Percentiles rank a stretch among this genome's conserved stretches.
Conservation (phyloP, 2,329 filamentous ascomycete species). For the Orbilia javanica region DNA sequence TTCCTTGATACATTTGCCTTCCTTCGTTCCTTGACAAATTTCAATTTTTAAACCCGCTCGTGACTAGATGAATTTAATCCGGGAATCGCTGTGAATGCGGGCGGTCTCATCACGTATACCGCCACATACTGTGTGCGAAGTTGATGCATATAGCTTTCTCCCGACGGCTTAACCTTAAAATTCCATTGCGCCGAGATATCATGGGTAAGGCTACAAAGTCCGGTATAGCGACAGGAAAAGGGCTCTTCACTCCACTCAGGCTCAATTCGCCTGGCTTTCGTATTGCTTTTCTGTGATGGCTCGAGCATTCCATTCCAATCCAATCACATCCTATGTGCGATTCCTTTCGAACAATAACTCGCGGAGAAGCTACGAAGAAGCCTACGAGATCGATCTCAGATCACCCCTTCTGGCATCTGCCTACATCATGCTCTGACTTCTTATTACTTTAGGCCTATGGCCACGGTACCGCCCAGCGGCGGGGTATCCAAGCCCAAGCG, state of each 20-base stretch:
- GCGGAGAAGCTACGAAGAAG: neutral
- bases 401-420: neutral
- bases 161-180: neutral
- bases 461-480: neutral
- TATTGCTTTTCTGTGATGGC: neutral
- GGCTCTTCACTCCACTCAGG: neutral
- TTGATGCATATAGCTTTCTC: neutral
- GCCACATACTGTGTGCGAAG: conserved; percentile 1
- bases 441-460: neutral
- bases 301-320: neutral
- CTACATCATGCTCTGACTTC: neutral
- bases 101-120: neutral
- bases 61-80: neutral
- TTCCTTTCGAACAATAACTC: neutral
- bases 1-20: conserved; percentile 43
- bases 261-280: neutral
- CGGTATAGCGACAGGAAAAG: neutral
- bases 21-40: conserved; percentile 42
- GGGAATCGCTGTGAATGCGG: neutral
- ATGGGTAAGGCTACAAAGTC: neutral
- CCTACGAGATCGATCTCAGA: neutral
- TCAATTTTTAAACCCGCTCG: conserved; percentile 33
- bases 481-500: neutral
- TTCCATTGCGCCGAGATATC: neutral
- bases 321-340: neutral